A percentile compares a stretch with the other conserved stretches of the same genome.
These are phyloP conservation scores for Fraxinus excelsior DNA, from an alignment of 257 asterid genomes.

Conservation along the genomic window DNA sequence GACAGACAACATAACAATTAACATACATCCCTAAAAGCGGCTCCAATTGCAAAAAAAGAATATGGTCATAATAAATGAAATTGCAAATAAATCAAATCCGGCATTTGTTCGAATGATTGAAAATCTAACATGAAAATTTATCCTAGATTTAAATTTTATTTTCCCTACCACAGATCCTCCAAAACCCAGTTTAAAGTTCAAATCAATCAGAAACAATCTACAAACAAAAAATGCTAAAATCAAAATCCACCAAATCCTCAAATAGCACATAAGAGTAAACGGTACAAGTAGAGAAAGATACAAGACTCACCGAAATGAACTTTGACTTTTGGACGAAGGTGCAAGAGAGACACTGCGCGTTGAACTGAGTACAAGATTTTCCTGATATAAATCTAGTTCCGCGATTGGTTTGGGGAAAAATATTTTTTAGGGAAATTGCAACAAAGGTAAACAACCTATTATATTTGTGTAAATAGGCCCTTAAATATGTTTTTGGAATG, in stretches of 20 bases:
- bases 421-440: neutral
- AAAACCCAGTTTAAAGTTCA: slow-evolving; percentile 25
- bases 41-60: neutral
- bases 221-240: neutral
- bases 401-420: neutral
- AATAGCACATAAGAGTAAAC: neutral
- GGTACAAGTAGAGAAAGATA: neutral
- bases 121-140: neutral
- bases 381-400: neutral
- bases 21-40: neutral
- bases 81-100: neutral
- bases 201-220: slow-evolving; percentile 13
- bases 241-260: neutral
- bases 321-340: slow-evolving; percentile 14
- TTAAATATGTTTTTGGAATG: neutral
- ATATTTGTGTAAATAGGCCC: neutral
- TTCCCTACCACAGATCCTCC: slow-evolving; percentile 10
- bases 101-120: neutral
- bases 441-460: neutral
- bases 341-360: slow-evolving; percentile 16
- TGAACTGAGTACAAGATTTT: neutral
- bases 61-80: neutral
- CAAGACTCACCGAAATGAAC: slow-evolving; percentile 26
- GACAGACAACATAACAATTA: too few relatives aligned
- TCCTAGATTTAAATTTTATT: neutral